phyloP scores from a whole-genome alignment of 805 yeast species.

The Lipomyces starkeyi region DNA sequence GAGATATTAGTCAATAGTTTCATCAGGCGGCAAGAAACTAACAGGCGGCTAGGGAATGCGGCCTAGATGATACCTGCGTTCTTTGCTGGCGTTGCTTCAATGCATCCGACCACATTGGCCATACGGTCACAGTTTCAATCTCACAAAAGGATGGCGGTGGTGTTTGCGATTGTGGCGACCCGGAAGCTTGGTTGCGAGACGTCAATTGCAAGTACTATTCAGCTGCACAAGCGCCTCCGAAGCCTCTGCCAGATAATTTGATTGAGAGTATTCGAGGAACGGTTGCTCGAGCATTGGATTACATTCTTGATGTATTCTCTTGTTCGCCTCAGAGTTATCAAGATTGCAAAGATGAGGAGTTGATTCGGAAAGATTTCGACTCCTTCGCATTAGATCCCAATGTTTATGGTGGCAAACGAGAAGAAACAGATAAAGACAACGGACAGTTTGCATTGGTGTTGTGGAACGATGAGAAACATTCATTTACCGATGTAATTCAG shows the following conservation, averaged over 20 bases:
- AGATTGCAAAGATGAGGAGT: conserved; percentile 18
- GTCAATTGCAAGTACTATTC: conserved; percentile 57
- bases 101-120: conserved; percentile 72
- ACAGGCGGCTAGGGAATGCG: conserved; percentile 51
- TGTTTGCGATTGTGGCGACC: conserved; percentile 88
- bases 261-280: conserved; percentile 49
- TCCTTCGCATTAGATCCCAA: conserved; percentile 49
- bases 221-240: conserved; percentile 39
- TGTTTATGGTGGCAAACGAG: conserved; percentile 51
- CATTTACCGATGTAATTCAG: conserved; percentile 73
- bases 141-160: conserved; percentile 70
- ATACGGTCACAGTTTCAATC: conserved; percentile 67
- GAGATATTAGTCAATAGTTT: not conserved
- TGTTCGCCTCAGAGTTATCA: conserved; percentile 39
- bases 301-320: conserved; percentile 59
- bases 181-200: conserved; percentile 73
- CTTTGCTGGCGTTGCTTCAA: conserved; percentile 79
- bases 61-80: conserved; percentile 82
- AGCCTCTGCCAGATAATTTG: conserved; percentile 54
- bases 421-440: conserved; percentile 39
- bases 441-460: conserved; percentile 51
- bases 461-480: conserved; percentile 82
- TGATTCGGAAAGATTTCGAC: conserved; percentile 24
- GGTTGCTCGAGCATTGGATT: conserved; percentile 60
- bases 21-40: not conserved